Evolutionary conservation across 2,329 filamentous ascomycete species (phyloP), one percentile per base, ranked within the genome.

Genomic region (Pezicula neosporulosa): DNA sequence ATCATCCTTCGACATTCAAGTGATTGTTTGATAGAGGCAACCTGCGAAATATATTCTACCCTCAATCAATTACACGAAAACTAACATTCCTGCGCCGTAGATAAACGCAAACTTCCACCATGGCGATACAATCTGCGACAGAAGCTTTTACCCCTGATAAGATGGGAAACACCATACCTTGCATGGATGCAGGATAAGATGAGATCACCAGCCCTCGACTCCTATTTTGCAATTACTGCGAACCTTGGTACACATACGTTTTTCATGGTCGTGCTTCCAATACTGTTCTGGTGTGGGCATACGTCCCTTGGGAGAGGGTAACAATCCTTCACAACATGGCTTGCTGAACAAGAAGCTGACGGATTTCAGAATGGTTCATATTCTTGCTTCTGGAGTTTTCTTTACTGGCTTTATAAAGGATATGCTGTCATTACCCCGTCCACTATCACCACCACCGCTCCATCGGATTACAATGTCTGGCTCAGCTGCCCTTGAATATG

Each of bases 221-320:
- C 90, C 56, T 99, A 97, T 75, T 99, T 99, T 71, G 93, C 94
- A 47, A 90, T 95, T 59, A 96, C 92, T 1, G 94, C 94, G 57
- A 99, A 97, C 70, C 81, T 97, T 50, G 90, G 94, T 59, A 99
- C 94, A 1, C 94, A 99, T 72, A 99, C 94, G 0, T 97, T 97
- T 75, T 99, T 97, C 77, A 97, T 97, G 92, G 81, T 96, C 60
- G 87, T 90, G 52, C 75, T 99, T 64, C 94, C 94, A 6, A 90
- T 97, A 58, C 81, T 96, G 61, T 97, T 97, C 75, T 99, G 94
- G 94, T 96, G 90, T 64, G 93, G 93, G 49, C 89, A 92, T 71
- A 85, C 87, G 41, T 85, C 81, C 56, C 81, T 96, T 59, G 94
- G 90, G 50, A 87, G 94, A 75, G 92, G 87, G 90, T 95, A 84